Evolutionary conservation across 2,329 filamentous ascomycete species (phyloP), one percentile per base, ranked within the genome.

Genomic region (Diaporthe australafricana): DNA sequence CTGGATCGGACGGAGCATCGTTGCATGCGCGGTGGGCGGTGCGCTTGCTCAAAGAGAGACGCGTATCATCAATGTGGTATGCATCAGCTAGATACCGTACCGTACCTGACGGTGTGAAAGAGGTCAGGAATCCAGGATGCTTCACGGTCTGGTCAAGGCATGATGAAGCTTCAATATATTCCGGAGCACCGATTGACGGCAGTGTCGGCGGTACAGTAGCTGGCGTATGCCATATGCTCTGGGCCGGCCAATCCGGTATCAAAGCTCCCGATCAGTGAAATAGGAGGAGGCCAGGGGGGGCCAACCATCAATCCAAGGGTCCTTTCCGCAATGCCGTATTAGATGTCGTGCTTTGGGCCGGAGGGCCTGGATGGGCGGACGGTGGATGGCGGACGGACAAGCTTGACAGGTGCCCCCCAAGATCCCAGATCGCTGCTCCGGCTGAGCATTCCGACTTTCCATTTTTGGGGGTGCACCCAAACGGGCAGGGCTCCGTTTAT

Each of bases 251-350:
- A 40, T 25, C 53, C 67, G 67, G 38, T 60, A 38, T 56, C 35
- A 57, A 40, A 60, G 6, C 16, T 55, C 53, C 53, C 40, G 38
- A 45, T 22, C 27, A 48, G 47, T 48, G 27, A 68, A 40, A 35
- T 50, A n/a, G 66, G 53, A 52, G 30, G n/a, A 48, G 57, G 42
- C 52, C 56, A 68, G 65, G 40, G 66, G 53, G 27, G 16, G 32
- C 9, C 32, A 20, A 48, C 35, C 40, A 40, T 20, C 45, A 48
- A 56, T 57, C 48, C 52, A n/a, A 69, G 53, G 53, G 67, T 60
- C 67, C 38, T 52, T 52, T 69, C 67, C 53, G 47, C 42, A 62
- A 60, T 69, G 20, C 67, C 67, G 67, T 69, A 57, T 40, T 69
- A 32, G 42, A 69, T 69, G 67, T 69, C 53, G 67, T 52, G 67